Evolutionary conservation across 345 rosid genomes (phyloP), one percentile per base, ranked within the genome.

Genomic region (Excoecaria cochinchinensis): DNA sequence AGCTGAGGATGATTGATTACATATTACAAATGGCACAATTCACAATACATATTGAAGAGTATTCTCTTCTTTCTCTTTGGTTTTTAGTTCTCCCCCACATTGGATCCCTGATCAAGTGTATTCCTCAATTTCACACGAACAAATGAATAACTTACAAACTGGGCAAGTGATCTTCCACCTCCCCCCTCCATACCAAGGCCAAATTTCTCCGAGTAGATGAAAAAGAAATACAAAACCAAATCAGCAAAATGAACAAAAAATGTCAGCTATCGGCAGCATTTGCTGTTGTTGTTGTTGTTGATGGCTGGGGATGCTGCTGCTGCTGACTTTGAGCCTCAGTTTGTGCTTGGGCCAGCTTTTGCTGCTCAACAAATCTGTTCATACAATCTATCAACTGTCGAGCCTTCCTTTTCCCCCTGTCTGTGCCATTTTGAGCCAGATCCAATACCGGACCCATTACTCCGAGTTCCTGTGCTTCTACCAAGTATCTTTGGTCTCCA

Each of bases 391-490:
- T 87, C 80, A 93, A 84, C 79, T 89, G 98, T 4, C 87, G 90
- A 83, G 99, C 99, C 83, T 95, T 95, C 63, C 99, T 81, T 80
- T 93, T 95, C 57, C 97, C 99, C 73, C 99, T 84, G 68, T 93
- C 97, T 0, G 99, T 95, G 55, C 99, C 99, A 65, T 86, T 93
- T 56, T 86, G 92, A 16, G 95, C 90, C 84, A 95, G 80, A 81
- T 93, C 98, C 78, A 85, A 60, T 71, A 93, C 80, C 15, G 94
- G 87, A 25, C 79, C 91, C 92, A 90, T 88, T 46, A 90, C 88
- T 21, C 96, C 97, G 9, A 88, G 86, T 66, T 95, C 94, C 76
- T 85, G 90, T 1, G 99, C 99, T 85, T 88, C 90, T 11, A 84
- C 88, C 62, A 91, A 67, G 78, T 88, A 79, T 63, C 86, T 87